These are phyloP conservation scores for Kwoniella sp. DNA, from an alignment of 768 basidiomycete species.

Conservation along the genomic window DNA sequence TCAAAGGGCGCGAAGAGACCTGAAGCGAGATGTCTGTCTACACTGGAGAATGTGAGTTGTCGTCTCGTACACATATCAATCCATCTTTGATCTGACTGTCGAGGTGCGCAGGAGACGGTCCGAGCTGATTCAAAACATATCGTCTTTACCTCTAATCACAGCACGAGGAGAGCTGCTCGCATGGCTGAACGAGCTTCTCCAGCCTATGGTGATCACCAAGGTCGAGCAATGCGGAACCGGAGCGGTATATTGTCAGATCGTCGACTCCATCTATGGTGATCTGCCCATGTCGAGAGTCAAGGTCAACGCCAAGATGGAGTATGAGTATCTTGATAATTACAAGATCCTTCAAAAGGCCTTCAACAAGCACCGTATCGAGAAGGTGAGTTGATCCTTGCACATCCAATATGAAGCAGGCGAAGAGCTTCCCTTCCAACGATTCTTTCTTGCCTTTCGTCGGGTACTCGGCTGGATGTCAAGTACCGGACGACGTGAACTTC, in stretches of 20 bases:
- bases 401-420: not conserved
- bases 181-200: slow-evolving; percentile 91
- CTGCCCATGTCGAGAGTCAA: slow-evolving; percentile 89
- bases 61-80: not conserved
- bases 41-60: slow-evolving; percentile 47
- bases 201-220: slow-evolving; percentile 77
- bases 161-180: slow-evolving; percentile 73
- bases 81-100: not conserved
- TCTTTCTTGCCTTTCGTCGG: not conserved
- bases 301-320: slow-evolving; percentile 90
- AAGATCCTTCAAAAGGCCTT: slow-evolving; percentile 92
- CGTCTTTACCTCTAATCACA: slow-evolving; percentile 9
- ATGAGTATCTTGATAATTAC: slow-evolving; percentile 93
- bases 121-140: not conserved
- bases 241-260: slow-evolving; percentile 88
- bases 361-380: slow-evolving; percentile 91
- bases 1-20: not conserved
- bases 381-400: no score
- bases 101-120: not conserved
- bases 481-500: no score
- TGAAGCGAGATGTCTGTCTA: slow-evolving; percentile 36
- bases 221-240: slow-evolving; percentile 76
- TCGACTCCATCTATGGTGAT: slow-evolving; percentile 94
- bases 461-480: not conserved
- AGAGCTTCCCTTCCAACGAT: not conserved